Evolutionary conservation across 805 yeast species (phyloP), one percentile per base, ranked within the genome.

Genomic region (Sugiyamaella boreocaroliniensis): DNA sequence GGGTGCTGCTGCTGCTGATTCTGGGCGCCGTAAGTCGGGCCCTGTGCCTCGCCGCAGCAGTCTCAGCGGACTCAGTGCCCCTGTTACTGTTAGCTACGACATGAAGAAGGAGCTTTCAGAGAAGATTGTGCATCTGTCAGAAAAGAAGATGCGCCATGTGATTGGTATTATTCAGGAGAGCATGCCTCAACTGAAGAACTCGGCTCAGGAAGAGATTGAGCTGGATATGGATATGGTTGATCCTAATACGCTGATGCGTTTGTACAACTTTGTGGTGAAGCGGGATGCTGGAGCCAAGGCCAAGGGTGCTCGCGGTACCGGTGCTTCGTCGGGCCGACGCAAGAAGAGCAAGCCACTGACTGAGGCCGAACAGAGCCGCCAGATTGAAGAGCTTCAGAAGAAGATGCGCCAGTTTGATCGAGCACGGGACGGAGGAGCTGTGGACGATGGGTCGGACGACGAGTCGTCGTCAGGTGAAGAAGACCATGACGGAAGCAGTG

Each of bases 71-170:
- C 45, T 49, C 58, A 71, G 18, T 20, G 71, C 64, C 18, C 56
- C 61, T 1, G 52, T 53, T 1, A 64, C 68, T 53, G 89, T 92
- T 50, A 87, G 97, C 0, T 93, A 88, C 66, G 98, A 90, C 64
- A 92, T 92, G 98, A 93, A 93, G 78, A 87, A 88, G 66, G 93
- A 89, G 67, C 83, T 93, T 54, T 81, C 89, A 52, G 97, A 89
- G 64, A 83, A 83, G 60, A 90, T 93, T 66, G 82, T 81, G 54
- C 71, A 83, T 57, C 66, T 78, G 48, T 79, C 89, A 44, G 95
- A 89, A 59, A 81, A 84, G 68, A 88, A 87, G 71, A 73, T 92
- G 61, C 86, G 84, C 61, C 85, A 86, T 55, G 95, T 89, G 34
- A 78, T 92, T 56, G 81, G 85, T 49, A 89, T 93, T 57, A 89